phyloP scores from a whole-genome alignment of 1,284 basidiomycete genomes.

The Cutaneotrichosporon sp. region DNA sequence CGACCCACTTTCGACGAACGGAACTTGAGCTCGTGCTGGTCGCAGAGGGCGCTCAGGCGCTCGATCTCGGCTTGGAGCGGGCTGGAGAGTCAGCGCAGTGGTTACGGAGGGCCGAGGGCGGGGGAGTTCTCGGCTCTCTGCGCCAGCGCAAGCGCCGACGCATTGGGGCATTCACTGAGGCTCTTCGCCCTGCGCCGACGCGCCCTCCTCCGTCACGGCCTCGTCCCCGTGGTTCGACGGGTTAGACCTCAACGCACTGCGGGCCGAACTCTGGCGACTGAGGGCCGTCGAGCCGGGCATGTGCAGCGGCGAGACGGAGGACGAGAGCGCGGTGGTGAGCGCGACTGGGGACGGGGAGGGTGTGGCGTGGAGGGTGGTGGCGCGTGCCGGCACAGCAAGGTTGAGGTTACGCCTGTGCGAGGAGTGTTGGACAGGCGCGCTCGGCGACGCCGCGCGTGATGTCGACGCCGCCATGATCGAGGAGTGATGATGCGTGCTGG shows the following conservation, averaged over 20 bases:
- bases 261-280: background rate
- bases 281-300: background rate
- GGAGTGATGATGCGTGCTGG: too few relatives aligned
- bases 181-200: too few relatives aligned
- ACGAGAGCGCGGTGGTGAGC: background rate
- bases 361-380: background rate
- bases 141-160: too few relatives aligned
- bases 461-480: too few relatives aligned
- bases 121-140: too few relatives aligned
- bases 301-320: background rate
- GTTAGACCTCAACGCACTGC: background rate
- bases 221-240: background rate
- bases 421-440: too few relatives aligned
- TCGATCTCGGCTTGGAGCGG: slow-evolving; percentile 36
- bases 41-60: slow-evolving; percentile 28
- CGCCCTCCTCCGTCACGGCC: too few relatives aligned
- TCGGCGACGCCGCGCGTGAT: too few relatives aligned
- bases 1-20: slow-evolving; percentile 30
- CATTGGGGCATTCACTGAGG: background rate
- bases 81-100: slow-evolving; percentile 8
- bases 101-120: too few relatives aligned
- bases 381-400: background rate
- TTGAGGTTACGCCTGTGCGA: slow-evolving; percentile 1
- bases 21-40: slow-evolving; percentile 39
- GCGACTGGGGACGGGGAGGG: background rate